Evolutionary conservation across 2,329 filamentous ascomycete genomes (phyloP).

Genomic region (Zopfia rhizophila): DNA sequence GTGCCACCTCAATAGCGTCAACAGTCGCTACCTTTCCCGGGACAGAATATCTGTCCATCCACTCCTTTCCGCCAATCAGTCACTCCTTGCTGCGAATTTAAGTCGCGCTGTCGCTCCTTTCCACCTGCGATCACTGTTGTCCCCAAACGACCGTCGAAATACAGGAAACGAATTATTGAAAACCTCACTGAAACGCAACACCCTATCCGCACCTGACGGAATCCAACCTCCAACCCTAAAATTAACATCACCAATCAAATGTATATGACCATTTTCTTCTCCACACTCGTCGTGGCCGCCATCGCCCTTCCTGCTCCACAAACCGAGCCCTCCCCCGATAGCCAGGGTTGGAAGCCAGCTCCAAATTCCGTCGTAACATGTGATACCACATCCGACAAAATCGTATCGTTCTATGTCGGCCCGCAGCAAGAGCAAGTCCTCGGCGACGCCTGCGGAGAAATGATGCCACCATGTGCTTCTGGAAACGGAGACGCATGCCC

Average conservation of each 20-base stretch:
- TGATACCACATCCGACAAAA: constrained; percentile 30
- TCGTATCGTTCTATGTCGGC: constrained; percentile 31
- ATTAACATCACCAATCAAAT: constrained; percentile 20
- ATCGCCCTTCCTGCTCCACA: constrained; percentile 21
- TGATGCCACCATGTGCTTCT: constrained; percentile 41
- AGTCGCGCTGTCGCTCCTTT: too few species aligned
- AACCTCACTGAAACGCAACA: too few species aligned
- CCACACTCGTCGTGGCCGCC: constrained; percentile 19
- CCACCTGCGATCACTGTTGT: too few species aligned
- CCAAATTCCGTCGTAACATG: constrained; percentile 27
- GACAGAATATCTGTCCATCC: too few species aligned
- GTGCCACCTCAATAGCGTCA: too few species aligned
- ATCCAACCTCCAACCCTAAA: background rate
- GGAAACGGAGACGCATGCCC: too few species aligned
- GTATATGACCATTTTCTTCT: constrained; percentile 27
- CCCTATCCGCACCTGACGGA: too few species aligned
- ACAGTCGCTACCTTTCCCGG: too few species aligned
- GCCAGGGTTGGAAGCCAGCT: constrained; percentile 35
- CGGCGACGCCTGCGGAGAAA: constrained; percentile 38
- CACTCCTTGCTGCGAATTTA: too few species aligned
- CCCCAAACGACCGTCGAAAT: too few species aligned
- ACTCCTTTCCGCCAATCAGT: too few species aligned
- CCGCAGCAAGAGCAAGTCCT: constrained; percentile 32
- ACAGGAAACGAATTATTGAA: too few species aligned
- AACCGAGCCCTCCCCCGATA: constrained; percentile 3